Conservation (phyloP, 192 early-diverging fungal species). For the Geranomyces variabilis region DNA sequence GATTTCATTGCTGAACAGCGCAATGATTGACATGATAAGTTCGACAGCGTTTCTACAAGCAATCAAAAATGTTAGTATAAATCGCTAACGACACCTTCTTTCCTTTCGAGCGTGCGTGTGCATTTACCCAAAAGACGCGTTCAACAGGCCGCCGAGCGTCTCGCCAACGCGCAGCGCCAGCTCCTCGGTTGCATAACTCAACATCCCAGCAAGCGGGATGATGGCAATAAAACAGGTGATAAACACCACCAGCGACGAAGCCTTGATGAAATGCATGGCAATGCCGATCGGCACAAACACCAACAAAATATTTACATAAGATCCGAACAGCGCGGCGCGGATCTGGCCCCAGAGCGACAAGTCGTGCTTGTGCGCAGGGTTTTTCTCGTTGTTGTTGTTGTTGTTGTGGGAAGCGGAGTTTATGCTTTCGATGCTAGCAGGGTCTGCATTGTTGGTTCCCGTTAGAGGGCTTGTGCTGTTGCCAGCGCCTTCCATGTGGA, state of each 20-base stretch:
- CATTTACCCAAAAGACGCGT: constrained; percentile 68
- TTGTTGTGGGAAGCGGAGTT: not conserved
- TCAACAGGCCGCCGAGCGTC: constrained; percentile 79
- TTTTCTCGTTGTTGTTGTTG: not conserved
- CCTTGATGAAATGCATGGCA: constrained; percentile 57
- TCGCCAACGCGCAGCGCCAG: constrained; percentile 40
- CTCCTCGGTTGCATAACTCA: constrained; percentile 91
- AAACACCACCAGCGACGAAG: constrained; percentile 72
- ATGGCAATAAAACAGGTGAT: constrained; percentile 86
- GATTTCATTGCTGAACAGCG: constrained; percentile 74
- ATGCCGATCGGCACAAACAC: constrained; percentile 84
- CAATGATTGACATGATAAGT: constrained; percentile 71
- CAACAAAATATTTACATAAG: constrained; percentile 63
- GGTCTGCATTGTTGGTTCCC: not conserved
- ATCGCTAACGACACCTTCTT: not conserved
- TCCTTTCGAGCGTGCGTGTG: not conserved
- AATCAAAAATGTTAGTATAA: constrained; percentile 3
- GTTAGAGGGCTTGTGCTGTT: too few relatives aligned
- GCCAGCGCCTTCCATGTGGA: too few relatives aligned
- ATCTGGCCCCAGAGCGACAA: constrained; percentile 4
- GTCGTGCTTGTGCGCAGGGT: not conserved
- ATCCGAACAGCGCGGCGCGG: not conserved
- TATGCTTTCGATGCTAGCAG: not conserved
- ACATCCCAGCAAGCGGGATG: constrained; percentile 83
- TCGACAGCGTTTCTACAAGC: constrained; percentile 58